These are phyloP conservation scores for Acidiella bohemica DNA, from an alignment of 495 filamentous ascomycete species.

Conservation along the genomic window DNA sequence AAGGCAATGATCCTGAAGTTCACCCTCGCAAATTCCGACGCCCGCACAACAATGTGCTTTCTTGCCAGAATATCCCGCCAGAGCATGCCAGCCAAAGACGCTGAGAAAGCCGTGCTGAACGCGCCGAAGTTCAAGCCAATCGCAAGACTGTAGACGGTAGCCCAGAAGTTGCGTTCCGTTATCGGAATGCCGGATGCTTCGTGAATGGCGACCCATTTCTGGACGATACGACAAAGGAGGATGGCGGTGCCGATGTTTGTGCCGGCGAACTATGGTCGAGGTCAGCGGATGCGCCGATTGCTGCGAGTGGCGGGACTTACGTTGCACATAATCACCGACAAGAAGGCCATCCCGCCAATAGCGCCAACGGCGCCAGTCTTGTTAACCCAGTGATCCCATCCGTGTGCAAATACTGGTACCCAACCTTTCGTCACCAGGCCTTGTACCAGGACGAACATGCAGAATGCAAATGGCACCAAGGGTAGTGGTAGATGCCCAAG, in stretches of 20 bases:
- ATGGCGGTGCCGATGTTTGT: conserved; percentile 61
- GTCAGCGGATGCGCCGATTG: conserved; percentile 10
- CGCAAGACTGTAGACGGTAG: conserved; percentile 53
- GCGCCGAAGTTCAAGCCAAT: conserved; percentile 52
- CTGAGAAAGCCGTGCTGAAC: conserved; percentile 53
- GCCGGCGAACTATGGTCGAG: conserved; percentile 42
- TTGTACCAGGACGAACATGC: conserved; percentile 58
- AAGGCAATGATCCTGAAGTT: conserved; percentile 57
- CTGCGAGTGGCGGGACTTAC: conserved; percentile 31
- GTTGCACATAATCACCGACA: conserved; percentile 55
- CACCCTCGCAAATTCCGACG: conserved; percentile 46
- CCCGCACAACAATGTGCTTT: conserved; percentile 46
- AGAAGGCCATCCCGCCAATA: conserved; percentile 52
- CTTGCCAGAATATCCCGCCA: conserved; percentile 52
- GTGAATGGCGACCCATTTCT: conserved; percentile 47
- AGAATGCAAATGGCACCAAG: conserved; percentile 49
- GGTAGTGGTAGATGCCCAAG: conserved; percentile 46
- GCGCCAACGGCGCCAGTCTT: conserved; percentile 50
- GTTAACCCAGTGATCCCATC: conserved; percentile 54
- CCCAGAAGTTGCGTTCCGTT: conserved; percentile 48
- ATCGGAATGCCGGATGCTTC: conserved; percentile 30
- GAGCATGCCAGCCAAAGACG: conserved; percentile 49
- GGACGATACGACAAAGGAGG: conserved; percentile 50
- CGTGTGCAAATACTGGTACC: conserved; percentile 52
- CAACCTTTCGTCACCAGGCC: conserved; percentile 53